Percentiles rank a stretch among this genome's conserved stretches.
Conservation (phyloP, 192 early-diverging fungal genomes). For the Dissophora ornata region DNA sequence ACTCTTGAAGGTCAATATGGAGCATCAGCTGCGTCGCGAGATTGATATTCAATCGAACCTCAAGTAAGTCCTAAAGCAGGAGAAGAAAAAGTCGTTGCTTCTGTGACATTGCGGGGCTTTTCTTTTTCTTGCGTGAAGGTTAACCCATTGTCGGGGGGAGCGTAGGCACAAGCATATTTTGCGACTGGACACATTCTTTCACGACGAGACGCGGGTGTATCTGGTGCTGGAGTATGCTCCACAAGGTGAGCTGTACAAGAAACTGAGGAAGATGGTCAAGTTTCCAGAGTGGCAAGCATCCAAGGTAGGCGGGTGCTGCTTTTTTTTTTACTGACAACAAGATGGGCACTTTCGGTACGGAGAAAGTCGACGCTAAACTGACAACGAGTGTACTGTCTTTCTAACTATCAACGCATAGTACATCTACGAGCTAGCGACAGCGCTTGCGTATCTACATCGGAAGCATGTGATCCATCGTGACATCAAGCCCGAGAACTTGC, state of each 20-base stretch:
- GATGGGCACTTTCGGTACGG: background rate
- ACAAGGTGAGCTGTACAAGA: slow-evolving; percentile 92
- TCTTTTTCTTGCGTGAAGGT: background rate
- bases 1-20: slow-evolving; percentile 77
- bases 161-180: slow-evolving; percentile 90
- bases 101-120: too few species aligned
- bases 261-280: slow-evolving; percentile 71
- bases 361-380: too few species aligned
- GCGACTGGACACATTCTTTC: slow-evolving; percentile 95
- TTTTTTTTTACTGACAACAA: background rate
- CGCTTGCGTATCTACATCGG: slow-evolving; percentile 86
- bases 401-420: slow-evolving; percentile 66
- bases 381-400: too few species aligned
- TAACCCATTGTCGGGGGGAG: too few species aligned
- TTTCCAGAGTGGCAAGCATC: slow-evolving; percentile 84
- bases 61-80: slow-evolving; percentile 71
- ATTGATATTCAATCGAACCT: slow-evolving; percentile 96
- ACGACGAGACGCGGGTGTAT: slow-evolving; percentile 92
- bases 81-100: too few species aligned
- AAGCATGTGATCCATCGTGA: slow-evolving; percentile 96
- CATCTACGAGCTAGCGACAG: slow-evolving; percentile 87
- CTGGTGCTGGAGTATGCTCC: slow-evolving; percentile 97
- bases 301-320: slow-evolving; percentile 57
- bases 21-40: slow-evolving; percentile 92
- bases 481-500: slow-evolving; percentile 96